Evolutionary conservation across 176 grass and related monocot genomes (phyloP).

Genomic region (Echinochloa phyllopogon): DNA sequence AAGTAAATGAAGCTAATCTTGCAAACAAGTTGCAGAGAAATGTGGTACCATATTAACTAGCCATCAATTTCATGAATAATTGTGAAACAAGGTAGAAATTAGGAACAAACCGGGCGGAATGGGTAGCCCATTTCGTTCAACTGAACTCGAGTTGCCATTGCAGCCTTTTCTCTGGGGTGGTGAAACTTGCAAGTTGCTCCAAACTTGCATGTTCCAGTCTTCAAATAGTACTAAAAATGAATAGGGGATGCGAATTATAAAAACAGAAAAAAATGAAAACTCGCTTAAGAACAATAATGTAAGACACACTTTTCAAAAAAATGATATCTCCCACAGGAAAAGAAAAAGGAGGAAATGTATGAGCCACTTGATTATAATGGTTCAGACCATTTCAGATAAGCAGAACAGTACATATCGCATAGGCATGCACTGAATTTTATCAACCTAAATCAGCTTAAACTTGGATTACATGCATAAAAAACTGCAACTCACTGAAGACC

Average conservation of each 20-base stretch:
- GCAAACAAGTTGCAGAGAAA: conserved; percentile 30
- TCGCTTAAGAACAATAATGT: conserved; percentile 11
- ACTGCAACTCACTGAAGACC: background rate
- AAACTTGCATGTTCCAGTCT: conserved; percentile 93
- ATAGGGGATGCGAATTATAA: background rate
- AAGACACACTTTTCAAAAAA: background rate
- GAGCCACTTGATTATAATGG: conserved; percentile 1
- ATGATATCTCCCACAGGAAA: background rate
- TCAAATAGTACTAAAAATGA: conserved; percentile 81
- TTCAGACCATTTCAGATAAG: background rate
- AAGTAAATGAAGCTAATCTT: conserved; percentile 36
- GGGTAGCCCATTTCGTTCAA: conserved; percentile 83
- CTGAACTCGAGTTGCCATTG: conserved; percentile 66
- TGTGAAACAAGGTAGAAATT: conserved; percentile 23
- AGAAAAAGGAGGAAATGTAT: background rate
- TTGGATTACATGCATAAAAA: conserved; percentile 1
- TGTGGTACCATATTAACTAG: conserved; percentile 10
- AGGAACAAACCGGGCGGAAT: conserved; percentile 66
- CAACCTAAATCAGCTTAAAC: conserved; percentile 3
- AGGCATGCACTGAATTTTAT: background rate
- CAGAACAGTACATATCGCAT: conserved; percentile 5
- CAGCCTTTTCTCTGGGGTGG: conserved; percentile 89
- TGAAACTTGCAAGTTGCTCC: conserved; percentile 96
- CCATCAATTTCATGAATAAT: background rate
- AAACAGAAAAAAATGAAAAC: background rate